Evolutionary conservation across 2,329 filamentous ascomycete species (phyloP), one percentile per base, ranked within the genome.

Genomic region (Exophiala lecanii-corni): DNA sequence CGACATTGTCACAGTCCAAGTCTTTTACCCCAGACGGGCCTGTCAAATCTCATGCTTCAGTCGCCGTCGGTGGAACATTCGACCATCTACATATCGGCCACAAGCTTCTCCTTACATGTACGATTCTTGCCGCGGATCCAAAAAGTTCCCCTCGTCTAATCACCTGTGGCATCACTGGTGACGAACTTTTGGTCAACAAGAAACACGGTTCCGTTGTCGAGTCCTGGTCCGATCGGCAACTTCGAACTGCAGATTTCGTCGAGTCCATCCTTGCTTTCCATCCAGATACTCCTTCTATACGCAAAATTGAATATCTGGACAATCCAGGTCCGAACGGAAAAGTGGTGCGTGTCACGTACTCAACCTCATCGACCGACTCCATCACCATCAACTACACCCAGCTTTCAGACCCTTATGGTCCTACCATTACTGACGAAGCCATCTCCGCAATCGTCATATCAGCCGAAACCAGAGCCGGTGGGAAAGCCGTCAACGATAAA

Each of bases 41-140:
- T 2, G 36, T 49, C 9, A 39, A 53, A 12, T 57, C 63, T 31
- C 77, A 86, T 61, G 67, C 72, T 46, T 75, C 78, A 10, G 84
- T 94, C 37, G 86, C 84, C 39, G 78, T 97, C 9, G 92, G 91
- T 20, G 92, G 92, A 7, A 98, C 92, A 0, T 98, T 97, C 66
- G 92, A 98, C 63, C 89, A 97, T 65, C 76, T 98, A 16, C 92
- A 98, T 61, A 82, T 86, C 3, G 92, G 92, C 4, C 92, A 98
- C 70, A 98, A 97, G 67, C 74, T 97, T n/a, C 76, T 98, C 15
- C 77, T 98, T 15, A 89, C 89, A n/a, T 89, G 89, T 49, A 86
- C 85, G 0, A 78, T 82, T 0, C 77, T 96, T 43, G 34, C 74
- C 88, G 12, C 73, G 85, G 43, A 76, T 78, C 45, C 51, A n/a